Evolutionary conservation across 148 eudicot species (phyloP).

Genomic region (Cornus kousa): DNA sequence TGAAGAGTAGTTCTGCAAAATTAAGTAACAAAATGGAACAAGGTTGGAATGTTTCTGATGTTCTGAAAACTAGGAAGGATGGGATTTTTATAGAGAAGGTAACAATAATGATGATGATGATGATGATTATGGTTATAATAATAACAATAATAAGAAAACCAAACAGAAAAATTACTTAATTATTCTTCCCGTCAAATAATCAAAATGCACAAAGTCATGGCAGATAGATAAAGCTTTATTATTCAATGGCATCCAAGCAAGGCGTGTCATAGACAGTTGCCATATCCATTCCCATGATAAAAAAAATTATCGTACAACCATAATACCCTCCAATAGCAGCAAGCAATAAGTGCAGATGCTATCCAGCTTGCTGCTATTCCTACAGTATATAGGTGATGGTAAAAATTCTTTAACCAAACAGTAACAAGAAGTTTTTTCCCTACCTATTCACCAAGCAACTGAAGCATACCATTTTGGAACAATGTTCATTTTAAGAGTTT

Average conservation of each 20-base stretch:
- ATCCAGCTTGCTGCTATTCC: background rate
- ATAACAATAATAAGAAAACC: background rate
- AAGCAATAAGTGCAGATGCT: background rate
- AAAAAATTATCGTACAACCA: too few relatives aligned
- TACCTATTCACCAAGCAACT: background rate
- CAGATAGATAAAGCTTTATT: background rate
- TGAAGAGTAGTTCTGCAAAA: slow-evolving; percentile 72
- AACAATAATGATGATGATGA: background rate
- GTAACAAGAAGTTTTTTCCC: background rate
- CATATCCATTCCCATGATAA: background rate
- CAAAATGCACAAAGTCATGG: background rate
- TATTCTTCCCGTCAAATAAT: background rate
- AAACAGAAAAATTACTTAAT: background rate
- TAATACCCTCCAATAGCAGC: background rate
- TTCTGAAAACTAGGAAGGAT: too few relatives aligned
- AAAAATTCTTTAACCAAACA: background rate
- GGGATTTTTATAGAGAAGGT: background rate
- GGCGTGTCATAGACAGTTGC: background rate
- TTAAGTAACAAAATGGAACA: background rate
- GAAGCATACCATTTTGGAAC: background rate
- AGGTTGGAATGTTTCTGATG: background rate
- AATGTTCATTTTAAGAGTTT: background rate
- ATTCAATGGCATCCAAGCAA: background rate
- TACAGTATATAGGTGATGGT: background rate
- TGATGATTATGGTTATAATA: background rate